Evolutionary conservation across 805 yeast genomes (phyloP), one percentile per base, ranked within the genome.

Genomic region (Metschnikowia reukaufii): DNA sequence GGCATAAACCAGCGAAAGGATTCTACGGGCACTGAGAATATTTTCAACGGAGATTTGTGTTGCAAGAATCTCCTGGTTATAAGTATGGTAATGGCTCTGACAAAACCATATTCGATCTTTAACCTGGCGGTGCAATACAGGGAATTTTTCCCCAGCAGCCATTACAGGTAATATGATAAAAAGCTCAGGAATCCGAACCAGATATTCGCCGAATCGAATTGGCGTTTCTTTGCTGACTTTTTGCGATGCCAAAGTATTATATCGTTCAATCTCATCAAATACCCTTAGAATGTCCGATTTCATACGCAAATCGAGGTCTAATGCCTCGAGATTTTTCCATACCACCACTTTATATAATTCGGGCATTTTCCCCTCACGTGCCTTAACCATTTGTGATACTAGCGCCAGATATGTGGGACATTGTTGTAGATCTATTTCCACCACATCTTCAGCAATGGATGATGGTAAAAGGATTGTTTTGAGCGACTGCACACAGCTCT

Each of bases 1-100:
- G n/a, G 61, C 57, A 44, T 57, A 64, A 1, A 70, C 66, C 16
- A 27, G 4, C 9, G 42, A 15, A 5, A 54, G 42, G n/a, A 10
- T 15, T 4, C 33, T 23, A 10, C 55, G 50, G 36, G 50, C 48
- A 25, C 31, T 32, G 12, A 42, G 13, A 7, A 50, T 31, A 12
- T 44, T 33, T 13, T 16, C 13, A 7, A 7, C 31, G 13, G 39
- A 13, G n/a, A 30, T 18, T 29, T 35, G 23, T 9, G 42, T 20
- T 36, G 36, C 43, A 4, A 37, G 40, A 16, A 38, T 38, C 34
- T 37, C 50, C 41, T 42, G 49, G 40, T 20, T 29, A 15, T 31
- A 31, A 23, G 39, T 46, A 33, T 42, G 38, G 15, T 37, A 39
- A 7, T 37, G 34, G 47, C 55, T 52, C 43, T 52, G 56, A 40